Evolutionary conservation across 2,329 filamentous ascomycete species (phyloP), one percentile per base, ranked within the genome.

Genomic region (Botrytis byssoidea): DNA sequence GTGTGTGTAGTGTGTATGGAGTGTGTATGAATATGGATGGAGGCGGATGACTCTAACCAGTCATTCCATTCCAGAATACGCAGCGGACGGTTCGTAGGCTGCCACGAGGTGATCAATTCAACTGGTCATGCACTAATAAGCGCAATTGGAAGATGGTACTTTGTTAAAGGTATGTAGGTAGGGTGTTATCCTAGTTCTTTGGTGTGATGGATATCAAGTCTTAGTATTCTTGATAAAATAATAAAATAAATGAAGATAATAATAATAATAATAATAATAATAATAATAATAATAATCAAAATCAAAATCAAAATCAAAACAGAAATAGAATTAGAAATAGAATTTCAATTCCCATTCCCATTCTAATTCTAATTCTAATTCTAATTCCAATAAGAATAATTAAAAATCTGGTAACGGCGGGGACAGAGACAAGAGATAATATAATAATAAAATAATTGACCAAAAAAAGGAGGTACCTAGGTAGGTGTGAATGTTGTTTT

Each of bases 111-210:
- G 70, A 71, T 51, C 59, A 65, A 71, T 71, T 71, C 59, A 71
- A 70, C 60, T 71, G 70, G 70, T 71, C 70, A 71, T 71, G 70
- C 60, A 71, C 70, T 71, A 66, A 66, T 71, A 71, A 57, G 70
- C 70, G 70, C 70, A 71, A 71, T 65, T 71, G 60, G 70, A 71
- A 71, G n/a, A 70, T 46, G 40, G 40, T 46, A 46, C n/a, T 65
- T 14, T 61, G 29, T 35, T 25, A 35, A 35, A 60, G 18, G 32
- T 59, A 35, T 8, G 37, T 40, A 35, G 20, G 32, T 12, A 64
- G 61, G 61, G 61, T 44, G 61, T 64, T 12, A 25, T 64, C 61
- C 42, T 51, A 66, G 32, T 66, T 66, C 64, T 51, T 37, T 10
- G 46, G 44, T 14, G 32, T 51, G 44, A 66, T 1, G 25, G 40